Conservation (phyloP, 2,329 filamentous ascomycete genomes). For the Xylariaceae sp. region DNA sequence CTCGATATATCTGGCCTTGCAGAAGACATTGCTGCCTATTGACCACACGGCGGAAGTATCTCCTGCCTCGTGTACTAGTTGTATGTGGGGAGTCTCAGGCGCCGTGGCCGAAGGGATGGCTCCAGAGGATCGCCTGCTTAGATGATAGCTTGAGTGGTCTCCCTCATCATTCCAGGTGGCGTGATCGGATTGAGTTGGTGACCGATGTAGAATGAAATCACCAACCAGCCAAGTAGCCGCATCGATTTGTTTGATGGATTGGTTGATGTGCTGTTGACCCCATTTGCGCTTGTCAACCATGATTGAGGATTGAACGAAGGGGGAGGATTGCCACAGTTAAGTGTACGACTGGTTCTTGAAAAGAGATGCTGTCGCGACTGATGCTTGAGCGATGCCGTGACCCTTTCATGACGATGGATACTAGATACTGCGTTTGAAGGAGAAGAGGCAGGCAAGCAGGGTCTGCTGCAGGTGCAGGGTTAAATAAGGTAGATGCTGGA, state of each 20-base stretch:
- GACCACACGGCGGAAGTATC: background rate
- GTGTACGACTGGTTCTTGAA: too few species aligned
- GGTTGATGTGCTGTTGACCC: background rate
- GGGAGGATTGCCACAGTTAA: too few species aligned
- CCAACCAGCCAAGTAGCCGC: background rate
- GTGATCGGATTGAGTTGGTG: background rate
- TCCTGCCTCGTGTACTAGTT: background rate
- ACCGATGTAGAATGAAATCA: background rate
- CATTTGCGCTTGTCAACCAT: background rate
- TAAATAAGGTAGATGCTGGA: too few species aligned
- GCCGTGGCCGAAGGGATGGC: background rate
- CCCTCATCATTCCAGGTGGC: background rate
- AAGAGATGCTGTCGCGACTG: too few species aligned
- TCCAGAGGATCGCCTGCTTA: background rate
- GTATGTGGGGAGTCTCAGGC: background rate
- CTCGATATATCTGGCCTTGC: background rate
- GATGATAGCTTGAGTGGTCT: background rate
- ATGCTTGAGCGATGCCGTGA: too few species aligned
- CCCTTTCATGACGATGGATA: too few species aligned
- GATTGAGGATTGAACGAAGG: background rate
- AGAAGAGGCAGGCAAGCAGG: too few species aligned
- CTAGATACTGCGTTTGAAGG: too few species aligned
- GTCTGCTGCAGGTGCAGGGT: too few species aligned
- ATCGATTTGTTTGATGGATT: background rate
- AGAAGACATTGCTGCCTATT: background rate